Evolutionary conservation across 768 basidiomycete genomes (phyloP).

Genomic region (Lactarius hengduanensis): DNA sequence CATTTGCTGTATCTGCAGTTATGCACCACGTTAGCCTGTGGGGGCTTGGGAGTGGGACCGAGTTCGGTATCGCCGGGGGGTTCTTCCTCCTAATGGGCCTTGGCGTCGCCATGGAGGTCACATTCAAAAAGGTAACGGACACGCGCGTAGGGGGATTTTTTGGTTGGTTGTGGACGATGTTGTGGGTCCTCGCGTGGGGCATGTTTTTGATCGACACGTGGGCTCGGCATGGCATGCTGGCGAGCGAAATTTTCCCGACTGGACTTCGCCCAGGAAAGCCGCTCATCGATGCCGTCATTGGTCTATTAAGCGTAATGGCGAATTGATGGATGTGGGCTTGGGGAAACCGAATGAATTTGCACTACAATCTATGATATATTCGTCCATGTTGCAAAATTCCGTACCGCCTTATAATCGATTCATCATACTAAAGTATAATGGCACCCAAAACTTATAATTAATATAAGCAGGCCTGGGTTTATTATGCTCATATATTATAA

Average conservation of each 20-base stretch:
- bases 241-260: constrained; percentile 4
- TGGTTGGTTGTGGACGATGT: constrained; percentile 53
- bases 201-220: constrained; percentile 12
- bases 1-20: constrained; percentile 56
- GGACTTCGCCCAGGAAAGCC: constrained; percentile 13
- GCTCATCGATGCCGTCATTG: not conserved
- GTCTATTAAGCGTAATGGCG: not conserved
- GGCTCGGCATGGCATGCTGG: constrained; percentile 13
- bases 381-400: no score
- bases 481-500: no score
- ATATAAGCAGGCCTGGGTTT: no score
- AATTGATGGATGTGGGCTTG: not conserved
- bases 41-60: constrained; percentile 55
- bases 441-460: no score
- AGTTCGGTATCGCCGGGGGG: constrained; percentile 46
- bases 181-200: constrained; percentile 27
- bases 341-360: not conserved
- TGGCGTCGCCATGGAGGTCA: constrained; percentile 44
- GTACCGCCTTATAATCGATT: no score
- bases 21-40: constrained; percentile 58
- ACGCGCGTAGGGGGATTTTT: constrained; percentile 45
- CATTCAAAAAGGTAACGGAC: constrained; percentile 46
- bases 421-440: no score
- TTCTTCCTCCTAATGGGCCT: constrained; percentile 45
- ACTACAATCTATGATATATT: not conserved